Conservation (phyloP, 208 protist genomes). For the Wallacemonas collosoma region DNA sequence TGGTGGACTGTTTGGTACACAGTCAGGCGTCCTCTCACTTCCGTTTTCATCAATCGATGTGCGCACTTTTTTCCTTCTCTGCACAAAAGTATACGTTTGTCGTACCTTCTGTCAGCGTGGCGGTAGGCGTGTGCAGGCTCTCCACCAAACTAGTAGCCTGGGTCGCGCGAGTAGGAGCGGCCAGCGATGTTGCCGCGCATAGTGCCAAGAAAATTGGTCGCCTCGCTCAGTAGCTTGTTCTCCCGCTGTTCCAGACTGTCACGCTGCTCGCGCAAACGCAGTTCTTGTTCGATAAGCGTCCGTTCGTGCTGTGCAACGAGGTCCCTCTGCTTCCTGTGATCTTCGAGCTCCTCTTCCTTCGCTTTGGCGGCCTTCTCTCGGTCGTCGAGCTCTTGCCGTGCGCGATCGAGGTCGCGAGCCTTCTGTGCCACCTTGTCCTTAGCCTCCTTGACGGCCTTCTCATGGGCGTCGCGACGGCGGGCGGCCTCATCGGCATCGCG, state of each 20-base stretch:
- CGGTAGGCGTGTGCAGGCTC: too few species aligned
- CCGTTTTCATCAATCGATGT: neutral
- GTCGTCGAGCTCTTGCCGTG: constrained; percentile 62
- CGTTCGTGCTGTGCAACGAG: constrained; percentile 88
- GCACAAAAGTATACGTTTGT: neutral
- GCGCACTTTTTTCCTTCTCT: constrained; percentile 13
- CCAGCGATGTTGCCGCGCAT: constrained; percentile 59
- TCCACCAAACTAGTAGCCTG: constrained; percentile 29
- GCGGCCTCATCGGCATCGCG: constrained; percentile 84
- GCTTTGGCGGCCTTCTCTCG: constrained; percentile 69
- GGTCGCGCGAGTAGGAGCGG: constrained; percentile 74
- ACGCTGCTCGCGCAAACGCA: constrained; percentile 86
- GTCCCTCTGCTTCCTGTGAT: constrained; percentile 81
- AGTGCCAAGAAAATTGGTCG: constrained; percentile 79
- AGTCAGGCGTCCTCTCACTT: neutral
- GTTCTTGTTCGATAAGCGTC: constrained; percentile 88
- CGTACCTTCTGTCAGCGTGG: too few species aligned
- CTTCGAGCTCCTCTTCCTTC: constrained; percentile 76
- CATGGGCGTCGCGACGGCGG: constrained; percentile 63
- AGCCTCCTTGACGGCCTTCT: constrained; percentile 72
- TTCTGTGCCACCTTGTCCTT: constrained; percentile 51
- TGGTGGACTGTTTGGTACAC: too few species aligned
- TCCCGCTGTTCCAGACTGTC: constrained; percentile 89
- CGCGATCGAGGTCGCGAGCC: constrained; percentile 67
- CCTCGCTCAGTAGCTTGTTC: constrained; percentile 87